Percentiles rank a stretch among this genome's conserved stretches.
Conservation (phyloP, 1,284 basidiomycete species). For the Trametes polyzona region DNA sequence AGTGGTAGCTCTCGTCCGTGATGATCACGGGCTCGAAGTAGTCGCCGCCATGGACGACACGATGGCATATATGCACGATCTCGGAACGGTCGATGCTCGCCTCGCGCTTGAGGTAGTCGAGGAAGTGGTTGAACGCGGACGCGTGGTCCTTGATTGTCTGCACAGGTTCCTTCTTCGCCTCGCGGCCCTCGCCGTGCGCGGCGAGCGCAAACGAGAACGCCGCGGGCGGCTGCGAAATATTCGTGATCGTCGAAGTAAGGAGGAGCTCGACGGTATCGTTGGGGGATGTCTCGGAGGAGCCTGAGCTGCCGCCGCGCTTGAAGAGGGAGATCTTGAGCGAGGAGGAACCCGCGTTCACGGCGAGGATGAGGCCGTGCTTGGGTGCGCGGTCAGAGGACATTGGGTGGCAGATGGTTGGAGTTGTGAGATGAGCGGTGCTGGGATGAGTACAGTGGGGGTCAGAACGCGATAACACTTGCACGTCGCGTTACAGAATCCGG, state of each 20-base stretch:
- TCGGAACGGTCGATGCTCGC: conserved; percentile 47
- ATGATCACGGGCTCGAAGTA: conserved; percentile 72
- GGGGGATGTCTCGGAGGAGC: background rate
- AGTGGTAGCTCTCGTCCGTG: conserved; percentile 59
- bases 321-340: conserved; percentile 78
- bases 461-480: no score
- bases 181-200: conserved; percentile 30
- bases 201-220: conserved; percentile 49
- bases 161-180: conserved; percentile 42
- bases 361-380: conserved; percentile 49
- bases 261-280: conserved; percentile 50
- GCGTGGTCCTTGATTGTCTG: conserved; percentile 56
- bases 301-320: background rate
- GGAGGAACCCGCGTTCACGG: conserved; percentile 75
- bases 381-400: conserved; percentile 14
- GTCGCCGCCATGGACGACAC: conserved; percentile 85
- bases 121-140: conserved; percentile 67
- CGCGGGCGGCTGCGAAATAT: conserved; percentile 60
- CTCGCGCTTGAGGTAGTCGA: conserved; percentile 50
- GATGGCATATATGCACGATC: conserved; percentile 65
- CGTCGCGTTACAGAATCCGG: no score
- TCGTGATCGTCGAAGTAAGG: conserved; percentile 54
- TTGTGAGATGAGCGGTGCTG: background rate
- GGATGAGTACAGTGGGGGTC: no score
- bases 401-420: background rate